A percentile compares a stretch with the other conserved stretches of the same genome.
Conservation (phyloP, 768 basidiomycete genomes). For the Sutorius australiensis region DNA sequence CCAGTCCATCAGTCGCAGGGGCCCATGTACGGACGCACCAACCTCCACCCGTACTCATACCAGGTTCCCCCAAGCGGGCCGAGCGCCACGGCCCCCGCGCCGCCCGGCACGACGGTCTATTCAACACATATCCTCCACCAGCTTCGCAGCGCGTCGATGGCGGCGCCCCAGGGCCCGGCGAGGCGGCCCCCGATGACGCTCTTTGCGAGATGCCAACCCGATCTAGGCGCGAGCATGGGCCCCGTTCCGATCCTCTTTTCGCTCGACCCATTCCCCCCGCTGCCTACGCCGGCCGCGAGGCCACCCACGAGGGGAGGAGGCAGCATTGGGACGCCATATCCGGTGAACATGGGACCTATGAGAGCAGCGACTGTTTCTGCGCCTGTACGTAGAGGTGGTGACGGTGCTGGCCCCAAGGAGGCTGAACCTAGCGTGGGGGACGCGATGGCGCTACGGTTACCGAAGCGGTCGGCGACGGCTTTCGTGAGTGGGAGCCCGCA, state of each 20-base stretch:
- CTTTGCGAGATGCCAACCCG: conserved; percentile 53
- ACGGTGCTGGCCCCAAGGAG: neutral
- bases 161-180: conserved; percentile 19
- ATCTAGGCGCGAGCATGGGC: conserved; percentile 45
- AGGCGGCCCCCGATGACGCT: conserved; percentile 42
- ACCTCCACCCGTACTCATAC: conserved; percentile 15
- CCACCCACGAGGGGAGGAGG: neutral
- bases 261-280: conserved; percentile 44
- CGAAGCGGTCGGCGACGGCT: conserved; percentile 16
- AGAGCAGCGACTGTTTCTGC: conserved; percentile 32
- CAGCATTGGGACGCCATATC: neutral
- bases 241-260: conserved; percentile 64
- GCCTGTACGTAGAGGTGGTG: conserved; percentile 23
- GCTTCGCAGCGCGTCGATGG: conserved; percentile 18
- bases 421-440: neutral
- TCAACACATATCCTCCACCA: conserved; percentile 27
- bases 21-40: conserved; percentile 54
- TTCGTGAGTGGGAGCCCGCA: neutral
- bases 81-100: neutral
- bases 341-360: conserved; percentile 12
- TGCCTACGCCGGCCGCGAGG: conserved; percentile 7
- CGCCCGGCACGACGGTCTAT: conserved; percentile 29
- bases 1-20: conserved; percentile 33
- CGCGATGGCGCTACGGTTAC: conserved; percentile 10
- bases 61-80: conserved; percentile 2